Conservation (phyloP, 2,329 filamentous ascomycete species). For the Dryadomyces quercivorus region DNA sequence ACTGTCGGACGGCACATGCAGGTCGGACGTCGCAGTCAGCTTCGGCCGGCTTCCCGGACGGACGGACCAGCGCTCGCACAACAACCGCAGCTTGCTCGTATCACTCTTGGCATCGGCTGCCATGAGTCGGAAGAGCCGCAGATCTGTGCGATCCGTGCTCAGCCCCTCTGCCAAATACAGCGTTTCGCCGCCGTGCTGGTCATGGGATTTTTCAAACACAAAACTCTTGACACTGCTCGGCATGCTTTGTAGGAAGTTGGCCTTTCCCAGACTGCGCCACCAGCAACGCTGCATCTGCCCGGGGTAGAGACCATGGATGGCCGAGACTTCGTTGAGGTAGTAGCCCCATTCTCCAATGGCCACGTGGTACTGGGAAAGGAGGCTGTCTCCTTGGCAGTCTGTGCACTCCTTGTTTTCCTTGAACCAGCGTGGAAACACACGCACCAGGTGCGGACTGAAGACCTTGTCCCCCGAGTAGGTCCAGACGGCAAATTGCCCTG, state of each 20-base stretch:
- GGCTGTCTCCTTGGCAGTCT: background rate
- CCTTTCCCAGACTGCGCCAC: background rate
- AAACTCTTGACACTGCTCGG: background rate
- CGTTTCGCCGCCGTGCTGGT: background rate
- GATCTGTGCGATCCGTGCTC: background rate
- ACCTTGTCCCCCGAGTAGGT: background rate
- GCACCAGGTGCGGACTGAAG: background rate
- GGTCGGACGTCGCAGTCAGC: background rate
- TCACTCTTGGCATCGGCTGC: background rate
- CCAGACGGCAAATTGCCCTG: background rate
- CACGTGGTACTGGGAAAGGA: background rate
- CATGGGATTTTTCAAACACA: background rate
- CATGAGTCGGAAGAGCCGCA: background rate
- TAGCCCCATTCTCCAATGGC: slow-evolving; percentile 3
- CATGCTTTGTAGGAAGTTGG: background rate
- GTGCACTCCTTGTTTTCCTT: background rate
- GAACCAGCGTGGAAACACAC: slow-evolving; percentile 1
- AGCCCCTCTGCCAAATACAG: background rate
- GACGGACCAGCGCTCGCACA: background rate
- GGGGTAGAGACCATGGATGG: background rate
- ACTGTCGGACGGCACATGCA: background rate
- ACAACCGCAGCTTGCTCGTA: background rate
- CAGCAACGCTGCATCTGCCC: slow-evolving; percentile 1
- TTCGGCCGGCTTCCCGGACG: background rate
- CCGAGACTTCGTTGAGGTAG: background rate